Percentiles rank a stretch among this genome's conserved stretches.
Evolutionary conservation across 768 basidiomycete species (phyloP).

Genomic region (Hericium coralloides): DNA sequence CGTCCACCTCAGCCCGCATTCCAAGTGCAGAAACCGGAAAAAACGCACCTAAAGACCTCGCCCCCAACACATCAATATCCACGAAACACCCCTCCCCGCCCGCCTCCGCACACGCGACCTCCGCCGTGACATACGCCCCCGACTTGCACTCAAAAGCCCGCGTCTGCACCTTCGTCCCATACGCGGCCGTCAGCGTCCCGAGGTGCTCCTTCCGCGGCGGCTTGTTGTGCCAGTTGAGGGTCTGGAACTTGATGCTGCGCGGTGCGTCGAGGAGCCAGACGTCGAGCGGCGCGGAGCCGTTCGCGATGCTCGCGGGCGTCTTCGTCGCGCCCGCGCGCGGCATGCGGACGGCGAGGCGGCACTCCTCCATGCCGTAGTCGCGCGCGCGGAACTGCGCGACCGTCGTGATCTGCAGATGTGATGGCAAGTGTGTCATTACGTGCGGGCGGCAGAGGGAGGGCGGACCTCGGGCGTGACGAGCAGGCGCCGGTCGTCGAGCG

Average conservation of each 20-base stretch:
- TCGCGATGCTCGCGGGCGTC: background rate
- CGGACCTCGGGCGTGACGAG: background rate
- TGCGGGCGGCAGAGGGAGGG: background rate
- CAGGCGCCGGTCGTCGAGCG: slow-evolving; percentile 1
- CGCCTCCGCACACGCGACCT: background rate
- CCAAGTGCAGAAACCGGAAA: background rate
- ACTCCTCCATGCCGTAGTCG: background rate
- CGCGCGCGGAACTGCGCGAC: background rate
- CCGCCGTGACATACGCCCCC: background rate
- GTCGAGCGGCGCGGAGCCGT: background rate
- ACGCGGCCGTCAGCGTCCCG: background rate
- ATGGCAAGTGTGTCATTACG: background rate
- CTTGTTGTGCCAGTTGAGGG: background rate
- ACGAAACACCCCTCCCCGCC: background rate
- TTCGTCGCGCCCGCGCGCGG: background rate
- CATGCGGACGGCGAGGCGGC: background rate
- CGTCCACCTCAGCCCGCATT: background rate
- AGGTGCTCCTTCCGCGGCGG: background rate
- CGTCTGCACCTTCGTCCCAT: background rate
- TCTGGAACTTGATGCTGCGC: background rate
- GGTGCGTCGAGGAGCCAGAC: background rate
- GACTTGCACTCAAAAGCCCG: background rate
- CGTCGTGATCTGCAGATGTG: background rate
- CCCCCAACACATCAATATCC: background rate
- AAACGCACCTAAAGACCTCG: background rate